phyloP scores from a whole-genome alignment of 2,329 filamentous ascomycete genomes.

The Chaetomium olivaceum region DNA sequence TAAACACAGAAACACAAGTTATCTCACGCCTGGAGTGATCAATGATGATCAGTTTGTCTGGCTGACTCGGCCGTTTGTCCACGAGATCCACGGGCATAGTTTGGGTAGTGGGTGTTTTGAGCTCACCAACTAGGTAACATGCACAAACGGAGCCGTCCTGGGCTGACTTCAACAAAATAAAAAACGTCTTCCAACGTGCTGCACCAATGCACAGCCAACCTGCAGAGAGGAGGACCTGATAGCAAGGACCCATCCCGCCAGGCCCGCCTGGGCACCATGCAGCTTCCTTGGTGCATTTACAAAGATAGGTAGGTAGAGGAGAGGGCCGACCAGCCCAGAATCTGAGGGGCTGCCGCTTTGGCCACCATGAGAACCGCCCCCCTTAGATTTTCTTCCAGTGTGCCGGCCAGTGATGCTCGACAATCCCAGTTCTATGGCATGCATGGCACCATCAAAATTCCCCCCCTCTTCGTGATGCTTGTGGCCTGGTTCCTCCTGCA shows the following conservation, averaged over 20 bases:
- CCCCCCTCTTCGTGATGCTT: constrained; percentile 31
- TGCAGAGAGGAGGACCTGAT: background rate
- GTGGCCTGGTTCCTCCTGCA: constrained; percentile 25
- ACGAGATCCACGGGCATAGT: no score
- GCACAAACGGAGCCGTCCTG: no score
- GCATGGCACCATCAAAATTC: constrained; percentile 33
- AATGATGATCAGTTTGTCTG: background rate
- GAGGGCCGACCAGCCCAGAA: background rate
- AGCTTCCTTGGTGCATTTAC: background rate
- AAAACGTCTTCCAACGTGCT: no score
- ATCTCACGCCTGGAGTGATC: background rate
- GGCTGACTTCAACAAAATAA: no score
- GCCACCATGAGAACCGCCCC: constrained; percentile 20
- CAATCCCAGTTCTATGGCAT: constrained; percentile 30
- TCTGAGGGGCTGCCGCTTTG: constrained; percentile 22
- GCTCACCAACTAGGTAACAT: no score
- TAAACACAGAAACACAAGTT: background rate
- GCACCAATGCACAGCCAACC: background rate
- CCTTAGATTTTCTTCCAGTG: background rate
- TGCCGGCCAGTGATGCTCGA: constrained; percentile 15
- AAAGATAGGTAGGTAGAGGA: background rate
- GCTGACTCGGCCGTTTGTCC: background rate
- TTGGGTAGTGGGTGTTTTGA: no score
- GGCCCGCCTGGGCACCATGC: background rate
- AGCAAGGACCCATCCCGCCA: background rate